Base-by-base conservation (phyloP, 2,329 filamentous ascomycete genomes). In the Xylaria multiplex region DNA sequence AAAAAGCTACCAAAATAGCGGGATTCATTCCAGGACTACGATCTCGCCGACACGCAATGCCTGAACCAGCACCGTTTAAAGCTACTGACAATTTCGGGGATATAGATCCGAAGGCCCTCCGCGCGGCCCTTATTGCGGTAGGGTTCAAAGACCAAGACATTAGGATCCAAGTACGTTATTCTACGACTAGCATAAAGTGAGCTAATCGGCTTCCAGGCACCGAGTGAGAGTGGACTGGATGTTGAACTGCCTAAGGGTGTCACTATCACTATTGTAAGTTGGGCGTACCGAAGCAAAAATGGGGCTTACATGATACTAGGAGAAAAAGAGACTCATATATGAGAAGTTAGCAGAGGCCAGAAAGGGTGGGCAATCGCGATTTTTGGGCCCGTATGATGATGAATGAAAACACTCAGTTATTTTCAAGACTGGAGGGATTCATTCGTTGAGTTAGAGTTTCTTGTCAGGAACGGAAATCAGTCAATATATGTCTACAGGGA, bases 141-240 rank as follows among this genome's bases (percentile, higher is more conserved):
- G 32, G 32, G 5, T 59, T 59, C 35, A 64, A 46, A 35, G 49
- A 55, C 1, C 3, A 52, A 16, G 55, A 64, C 5, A 64, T 64
- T 9, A 22, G 5, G 3, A 64, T 55, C 5, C 6, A n/a, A 13
- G 61, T 63, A 14, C 6, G 9, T 45, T 14, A 13, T 24, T 9
- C 14, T 48, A 37, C 43, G 11, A 8, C 6, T 9, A 2, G 16
- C 14, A 50, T 32, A 30, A 9, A 6, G 11, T 14, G 2, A 14
- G 30, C 46, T 59, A 32, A 50, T 42, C 11, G 6, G 27, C 3
- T 13, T 4, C 6, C 4, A 62, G 59, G 8, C 22, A 37, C 14
- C 59, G 2, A 43, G 55, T 6, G 3, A 7, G 3, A 7, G 9
- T 1, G 58, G 48, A 46, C 11, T 54, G 14, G 43, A 52, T 1